Evolutionary conservation across 495 filamentous ascomycete species (phyloP).

Genomic region (Penicillium ochrochloron): DNA sequence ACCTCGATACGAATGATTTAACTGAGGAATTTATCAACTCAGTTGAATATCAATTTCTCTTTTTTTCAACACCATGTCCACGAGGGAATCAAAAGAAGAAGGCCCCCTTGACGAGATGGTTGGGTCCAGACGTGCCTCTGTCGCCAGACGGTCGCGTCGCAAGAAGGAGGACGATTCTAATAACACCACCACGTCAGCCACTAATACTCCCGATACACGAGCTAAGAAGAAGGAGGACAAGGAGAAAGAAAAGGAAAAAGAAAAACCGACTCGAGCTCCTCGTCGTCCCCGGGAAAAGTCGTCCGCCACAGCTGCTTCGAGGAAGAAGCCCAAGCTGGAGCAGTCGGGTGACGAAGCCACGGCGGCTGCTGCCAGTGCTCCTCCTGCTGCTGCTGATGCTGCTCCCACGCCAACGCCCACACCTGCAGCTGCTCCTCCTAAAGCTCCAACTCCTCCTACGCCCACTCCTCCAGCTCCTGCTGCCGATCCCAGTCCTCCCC

Average conservation of each 20-base stretch:
- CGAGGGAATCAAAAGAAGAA: conserved; percentile 27
- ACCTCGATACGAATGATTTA: conserved; percentile 3
- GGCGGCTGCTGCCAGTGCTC: conserved; percentile 4
- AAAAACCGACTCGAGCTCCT: conserved; percentile 42
- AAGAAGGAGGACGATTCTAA: conserved; percentile 47
- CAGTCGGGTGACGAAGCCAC: conserved; percentile 25
- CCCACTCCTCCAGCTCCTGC: conserved; percentile 22
- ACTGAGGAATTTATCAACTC: not conserved
- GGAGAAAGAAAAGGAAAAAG: conserved; percentile 37
- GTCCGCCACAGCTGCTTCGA: conserved; percentile 36
- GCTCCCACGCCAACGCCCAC: conserved; percentile 19
- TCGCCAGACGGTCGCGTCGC: conserved; percentile 50
- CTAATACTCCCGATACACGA: conserved; percentile 21
- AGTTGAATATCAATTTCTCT: not conserved
- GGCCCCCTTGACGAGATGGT: conserved; percentile 24
- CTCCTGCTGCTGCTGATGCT: conserved; percentile 16
- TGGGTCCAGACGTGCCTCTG: conserved; percentile 37
- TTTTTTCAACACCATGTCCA: conserved; percentile 28
- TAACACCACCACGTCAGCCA: conserved; percentile 24
- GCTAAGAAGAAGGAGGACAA: conserved; percentile 41
- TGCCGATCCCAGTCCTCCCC: conserved; percentile 25
- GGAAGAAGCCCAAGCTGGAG: conserved; percentile 56
- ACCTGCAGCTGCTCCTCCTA: conserved; percentile 12
- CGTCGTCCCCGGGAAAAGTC: conserved; percentile 50
- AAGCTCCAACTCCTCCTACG: conserved; percentile 5